These are phyloP conservation scores for Bremia lactucae DNA, from an alignment of 352 stramenopile species.

Conservation along the genomic window DNA sequence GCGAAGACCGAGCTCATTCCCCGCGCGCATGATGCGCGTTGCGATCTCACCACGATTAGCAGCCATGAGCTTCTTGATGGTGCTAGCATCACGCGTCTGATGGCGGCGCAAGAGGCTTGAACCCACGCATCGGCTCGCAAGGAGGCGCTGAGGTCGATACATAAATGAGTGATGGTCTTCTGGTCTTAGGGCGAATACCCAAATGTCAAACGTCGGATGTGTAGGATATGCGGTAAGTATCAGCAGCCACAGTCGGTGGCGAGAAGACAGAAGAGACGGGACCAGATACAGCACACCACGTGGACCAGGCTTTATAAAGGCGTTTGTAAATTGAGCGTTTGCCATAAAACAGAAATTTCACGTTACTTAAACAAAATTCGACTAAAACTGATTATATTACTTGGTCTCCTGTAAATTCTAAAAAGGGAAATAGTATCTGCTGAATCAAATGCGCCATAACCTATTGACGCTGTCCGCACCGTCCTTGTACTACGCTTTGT, in stretches of 20 bases:
- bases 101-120: conserved; percentile 14
- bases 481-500: no score
- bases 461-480: no score
- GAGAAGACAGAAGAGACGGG: no score
- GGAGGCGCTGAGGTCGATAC: conserved; percentile 30
- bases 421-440: no score
- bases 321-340: no score
- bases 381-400: no score
- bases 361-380: no score
- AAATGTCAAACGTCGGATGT: conserved; percentile 7
- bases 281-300: no score
- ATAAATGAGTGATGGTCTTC: conserved; percentile 18
- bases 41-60: conserved; percentile 98
- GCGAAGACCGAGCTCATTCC: conserved; percentile 87
- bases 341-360: no score
- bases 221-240: background rate
- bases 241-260: background rate
- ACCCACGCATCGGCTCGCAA: conserved; percentile 12
- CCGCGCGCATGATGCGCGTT: conserved; percentile 91
- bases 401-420: no score
- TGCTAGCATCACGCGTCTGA: conserved; percentile 45
- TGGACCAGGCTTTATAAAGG: no score
- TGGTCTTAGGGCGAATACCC: conserved; percentile 10
- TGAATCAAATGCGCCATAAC: no score
- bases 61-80: conserved; percentile 94